Evolutionary conservation across 192 early-diverging fungal genomes (phyloP), one percentile per base, ranked within the genome.

Genomic region (Geranomyces michiganensis): DNA sequence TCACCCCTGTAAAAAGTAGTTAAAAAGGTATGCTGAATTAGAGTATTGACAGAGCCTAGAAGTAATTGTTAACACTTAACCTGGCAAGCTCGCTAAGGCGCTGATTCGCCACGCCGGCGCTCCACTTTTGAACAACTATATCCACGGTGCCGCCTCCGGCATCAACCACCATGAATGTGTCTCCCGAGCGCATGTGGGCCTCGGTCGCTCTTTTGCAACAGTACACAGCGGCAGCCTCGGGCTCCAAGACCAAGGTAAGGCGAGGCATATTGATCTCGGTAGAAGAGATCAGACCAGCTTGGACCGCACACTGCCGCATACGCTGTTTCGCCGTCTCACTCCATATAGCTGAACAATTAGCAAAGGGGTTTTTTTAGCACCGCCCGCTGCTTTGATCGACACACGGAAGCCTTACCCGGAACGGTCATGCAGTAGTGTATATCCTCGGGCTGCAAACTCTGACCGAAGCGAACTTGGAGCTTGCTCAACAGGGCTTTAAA

Each of bases 81-180:
- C 36, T 19, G 7, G 62, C 41, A 36, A 65, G 24, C 68, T 72
- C 71, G 27, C 1, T 60, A 17, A 60, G 58, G 17, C 51, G 51
- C 51, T 53, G 51, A 17, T 53, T 53, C 7, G 7, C 24, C 3
- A 53, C 24, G 19, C 51, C 51, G n/a, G 51, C 51, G 1, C 21
- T 71, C 24, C 24, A 30, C 44, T 64, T 45, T 32, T 71, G 27
- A 29, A 66, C 61, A 30, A 48, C 55, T 21, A 72, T 63, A 30
- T 72, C 71, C 26, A 72, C 71, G 17, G 71, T 72, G 10, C 71
- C 71, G 27, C 71, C 71, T 8, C 58, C 58, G 14, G 74, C 74
- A 49, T 75, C 74, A 29, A 64, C 61, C 13, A 75, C 43, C 59
- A 75, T 70, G 9, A 71, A 47, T 9, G 47, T 70, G 17, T 75